phyloP scores from a whole-genome alignment of 352 stramenopile species.

The Globisporangium recalcitrans region DNA sequence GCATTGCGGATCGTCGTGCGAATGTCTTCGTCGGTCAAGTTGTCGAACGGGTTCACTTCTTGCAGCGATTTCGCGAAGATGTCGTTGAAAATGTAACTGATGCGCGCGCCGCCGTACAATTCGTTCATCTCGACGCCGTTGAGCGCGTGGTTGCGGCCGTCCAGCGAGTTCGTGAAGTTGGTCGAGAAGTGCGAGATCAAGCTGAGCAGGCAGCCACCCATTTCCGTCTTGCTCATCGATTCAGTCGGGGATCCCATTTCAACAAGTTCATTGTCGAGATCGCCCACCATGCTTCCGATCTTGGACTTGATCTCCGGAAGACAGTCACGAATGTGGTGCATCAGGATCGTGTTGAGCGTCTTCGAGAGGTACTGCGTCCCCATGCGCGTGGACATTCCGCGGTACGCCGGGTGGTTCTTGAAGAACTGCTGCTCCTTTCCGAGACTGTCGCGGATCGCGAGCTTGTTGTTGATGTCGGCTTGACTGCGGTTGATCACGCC shows the following conservation, averaged over 20 bases:
- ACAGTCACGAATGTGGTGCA: conserved; percentile 98
- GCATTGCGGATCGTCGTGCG: conserved; percentile 98
- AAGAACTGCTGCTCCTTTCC: conserved; percentile 98
- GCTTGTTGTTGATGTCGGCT: conserved; percentile 95
- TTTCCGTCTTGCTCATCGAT: conserved; percentile 81
- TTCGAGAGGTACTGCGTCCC: conserved; percentile 95
- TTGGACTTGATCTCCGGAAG: conserved; percentile 98
- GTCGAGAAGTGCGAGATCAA: conserved; percentile 91
- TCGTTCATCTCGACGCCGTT: conserved; percentile 86
- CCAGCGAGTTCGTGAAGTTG: conserved; percentile 89
- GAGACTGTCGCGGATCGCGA: conserved; percentile 93
- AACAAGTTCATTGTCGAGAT: conserved; percentile 94
- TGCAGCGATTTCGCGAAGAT: conserved; percentile 90
- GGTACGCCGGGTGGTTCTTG: conserved; percentile 94
- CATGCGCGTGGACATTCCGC: conserved; percentile 90
- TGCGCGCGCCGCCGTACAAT: conserved; percentile 95
- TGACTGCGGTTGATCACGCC: conserved; percentile 98
- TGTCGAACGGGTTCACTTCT: conserved; percentile 95
- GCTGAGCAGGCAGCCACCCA: conserved; percentile 93
- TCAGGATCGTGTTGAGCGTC: conserved; percentile 98
- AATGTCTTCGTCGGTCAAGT: conserved; percentile 98
- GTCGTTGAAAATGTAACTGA: conserved; percentile 99
- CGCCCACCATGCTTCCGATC: conserved; percentile 93
- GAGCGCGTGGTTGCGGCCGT: conserved; percentile 78
- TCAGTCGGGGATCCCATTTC: conserved; percentile 92